Conservation (phyloP, 2,329 filamentous ascomycete species). For the Colletotrichum sp. region DNA sequence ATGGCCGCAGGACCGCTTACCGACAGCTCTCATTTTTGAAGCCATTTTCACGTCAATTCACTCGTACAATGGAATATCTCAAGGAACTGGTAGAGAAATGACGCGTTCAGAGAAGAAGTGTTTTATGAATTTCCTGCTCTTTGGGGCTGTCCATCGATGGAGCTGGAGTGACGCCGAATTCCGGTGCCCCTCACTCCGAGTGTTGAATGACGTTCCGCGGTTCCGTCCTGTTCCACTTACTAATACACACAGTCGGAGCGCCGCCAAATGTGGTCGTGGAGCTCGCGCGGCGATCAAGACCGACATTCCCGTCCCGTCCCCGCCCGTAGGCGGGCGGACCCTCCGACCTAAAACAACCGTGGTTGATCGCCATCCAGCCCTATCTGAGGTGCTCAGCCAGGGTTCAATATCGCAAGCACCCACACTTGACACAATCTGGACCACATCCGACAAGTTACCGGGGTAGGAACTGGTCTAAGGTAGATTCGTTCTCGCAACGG, state of each 20-base stretch:
- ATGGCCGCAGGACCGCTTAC: neutral
- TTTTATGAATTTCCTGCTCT: neutral
- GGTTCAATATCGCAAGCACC: neutral
- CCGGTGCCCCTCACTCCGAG: neutral
- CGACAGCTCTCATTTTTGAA: slow-evolving; percentile 24
- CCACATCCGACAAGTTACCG: neutral
- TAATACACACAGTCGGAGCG: slow-evolving; percentile 17
- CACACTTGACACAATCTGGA: neutral
- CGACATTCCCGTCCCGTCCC: slow-evolving; percentile 7
- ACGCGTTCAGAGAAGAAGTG: neutral
- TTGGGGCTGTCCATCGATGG: neutral
- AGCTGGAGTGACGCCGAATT: neutral
- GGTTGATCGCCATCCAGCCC: neutral
- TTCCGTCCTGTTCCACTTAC: slow-evolving; percentile 9
- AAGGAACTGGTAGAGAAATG: neutral
- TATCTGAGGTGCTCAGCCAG: neutral
- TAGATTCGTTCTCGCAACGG: neutral
- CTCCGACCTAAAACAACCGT: neutral
- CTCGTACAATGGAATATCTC: neutral
- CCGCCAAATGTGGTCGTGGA: neutral
- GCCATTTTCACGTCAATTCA: neutral
- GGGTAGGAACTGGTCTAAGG: neutral
- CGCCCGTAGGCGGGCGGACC: neutral
- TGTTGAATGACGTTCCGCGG: slow-evolving; percentile 14
- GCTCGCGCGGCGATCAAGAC: neutral